Evolutionary conservation across 2,329 filamentous ascomycete genomes (phyloP).

Genomic region (Cordyceps pruinosa): DNA sequence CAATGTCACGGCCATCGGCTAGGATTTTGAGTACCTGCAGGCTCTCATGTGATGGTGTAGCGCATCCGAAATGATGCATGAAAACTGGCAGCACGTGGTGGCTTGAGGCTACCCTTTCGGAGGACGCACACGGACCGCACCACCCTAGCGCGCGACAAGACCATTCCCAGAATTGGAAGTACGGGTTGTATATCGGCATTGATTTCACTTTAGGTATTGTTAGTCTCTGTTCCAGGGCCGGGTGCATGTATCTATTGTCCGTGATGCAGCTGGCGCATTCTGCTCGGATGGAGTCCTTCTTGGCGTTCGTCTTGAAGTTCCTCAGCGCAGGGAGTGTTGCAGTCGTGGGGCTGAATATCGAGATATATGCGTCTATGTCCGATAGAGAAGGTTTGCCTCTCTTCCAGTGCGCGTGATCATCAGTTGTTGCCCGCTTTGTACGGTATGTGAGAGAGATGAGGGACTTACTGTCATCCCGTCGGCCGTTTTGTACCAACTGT

Average conservation of each 20-base stretch:
- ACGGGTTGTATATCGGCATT: conserved; percentile 50
- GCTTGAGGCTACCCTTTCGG: conserved; percentile 45
- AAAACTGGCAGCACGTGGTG: conserved; percentile 67
- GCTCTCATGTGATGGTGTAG: conserved; percentile 60
- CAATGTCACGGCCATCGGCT: conserved; percentile 44
- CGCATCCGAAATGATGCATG: conserved; percentile 75
- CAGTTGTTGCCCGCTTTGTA: neutral
- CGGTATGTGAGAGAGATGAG: neutral
- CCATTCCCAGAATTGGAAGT: conserved; percentile 61
- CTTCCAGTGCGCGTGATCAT: conserved; percentile 18
- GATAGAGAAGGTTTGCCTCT: conserved; percentile 42
- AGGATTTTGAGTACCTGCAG: conserved; percentile 53
- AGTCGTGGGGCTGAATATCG: conserved; percentile 57
- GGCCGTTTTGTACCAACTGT: conserved; percentile 40
- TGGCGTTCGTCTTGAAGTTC: conserved; percentile 57
- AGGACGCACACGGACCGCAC: conserved; percentile 51
- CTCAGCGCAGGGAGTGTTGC: conserved; percentile 55
- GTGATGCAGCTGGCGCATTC: conserved; percentile 50
- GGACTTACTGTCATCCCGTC: conserved; percentile 28
- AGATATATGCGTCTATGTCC: conserved; percentile 60
- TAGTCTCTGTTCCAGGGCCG: conserved; percentile 30
- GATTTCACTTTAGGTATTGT: conserved; percentile 42
- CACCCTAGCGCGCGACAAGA: conserved; percentile 57
- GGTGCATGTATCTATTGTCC: conserved; percentile 44
- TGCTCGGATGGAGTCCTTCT: conserved; percentile 52